Evolutionary conservation across 768 basidiomycete species (phyloP).

Genomic region (Kwoniella mangroviensis): DNA sequence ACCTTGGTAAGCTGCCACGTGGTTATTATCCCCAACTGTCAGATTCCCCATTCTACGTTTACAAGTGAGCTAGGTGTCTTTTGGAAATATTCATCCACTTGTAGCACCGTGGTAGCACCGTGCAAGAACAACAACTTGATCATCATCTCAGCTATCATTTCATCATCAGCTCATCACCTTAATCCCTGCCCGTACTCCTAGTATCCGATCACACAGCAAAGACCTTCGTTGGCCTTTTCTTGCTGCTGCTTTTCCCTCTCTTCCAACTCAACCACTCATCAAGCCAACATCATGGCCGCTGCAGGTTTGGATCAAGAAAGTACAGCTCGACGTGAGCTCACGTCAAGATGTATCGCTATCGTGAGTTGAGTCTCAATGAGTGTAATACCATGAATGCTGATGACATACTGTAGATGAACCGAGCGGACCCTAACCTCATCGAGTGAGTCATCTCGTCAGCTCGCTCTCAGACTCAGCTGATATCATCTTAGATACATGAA

Average conservation of each 20-base stretch:
- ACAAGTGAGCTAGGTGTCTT: neutral
- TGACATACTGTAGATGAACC: slow-evolving; percentile 68
- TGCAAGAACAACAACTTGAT: slow-evolving; percentile 4
- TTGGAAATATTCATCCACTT: neutral
- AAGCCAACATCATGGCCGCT: slow-evolving; percentile 32
- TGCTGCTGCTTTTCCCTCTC: slow-evolving; percentile 8
- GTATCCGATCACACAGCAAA: slow-evolving; percentile 5
- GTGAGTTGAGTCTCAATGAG: slow-evolving; percentile 25
- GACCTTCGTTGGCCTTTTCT: slow-evolving; percentile 12
- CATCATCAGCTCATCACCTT: neutral
- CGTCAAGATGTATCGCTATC: slow-evolving; percentile 93
- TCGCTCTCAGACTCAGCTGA: neutral
- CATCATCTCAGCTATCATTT: neutral
- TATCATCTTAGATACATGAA: slow-evolving; percentile 78
- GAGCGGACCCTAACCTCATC: slow-evolving; percentile 84
- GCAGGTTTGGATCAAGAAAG: slow-evolving; percentile 45
- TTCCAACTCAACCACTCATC: neutral
- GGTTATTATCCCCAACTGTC: slow-evolving; percentile 19
- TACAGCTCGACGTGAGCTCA: slow-evolving; percentile 60
- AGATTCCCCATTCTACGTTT: slow-evolving; percentile 3
- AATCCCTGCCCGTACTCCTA: neutral
- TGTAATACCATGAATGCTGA: neutral
- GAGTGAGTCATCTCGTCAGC: slow-evolving; percentile 42
- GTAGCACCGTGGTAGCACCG: neutral
- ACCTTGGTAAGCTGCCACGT: slow-evolving; percentile 13